Evolutionary conservation across 2,329 filamentous ascomycete species (phyloP).

Genomic region (Fusarium phyllophilum): DNA sequence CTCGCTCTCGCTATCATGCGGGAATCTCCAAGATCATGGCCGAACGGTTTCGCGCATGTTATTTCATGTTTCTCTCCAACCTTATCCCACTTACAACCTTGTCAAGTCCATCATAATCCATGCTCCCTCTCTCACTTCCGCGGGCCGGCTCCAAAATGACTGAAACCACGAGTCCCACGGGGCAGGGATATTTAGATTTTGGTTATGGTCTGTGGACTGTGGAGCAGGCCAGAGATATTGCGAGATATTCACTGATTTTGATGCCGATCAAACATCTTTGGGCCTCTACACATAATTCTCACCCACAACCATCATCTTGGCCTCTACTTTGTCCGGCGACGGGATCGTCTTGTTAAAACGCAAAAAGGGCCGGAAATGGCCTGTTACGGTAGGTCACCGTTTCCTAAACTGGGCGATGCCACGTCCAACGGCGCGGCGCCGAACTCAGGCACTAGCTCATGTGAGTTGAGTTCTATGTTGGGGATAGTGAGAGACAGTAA

Average conservation of each 20-base stretch:
- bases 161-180: slow-evolving; percentile 22
- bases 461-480: slow-evolving; percentile 5
- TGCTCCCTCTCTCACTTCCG: slow-evolving; percentile 23
- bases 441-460: slow-evolving; percentile 22
- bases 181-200: slow-evolving; percentile 12
- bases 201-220: neutral
- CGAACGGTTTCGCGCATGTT: neutral
- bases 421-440: slow-evolving; percentile 26
- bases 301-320: slow-evolving; percentile 23
- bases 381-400: slow-evolving; percentile 32
- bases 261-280: slow-evolving; percentile 31
- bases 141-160: slow-evolving; percentile 26
- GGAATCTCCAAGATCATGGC: neutral
- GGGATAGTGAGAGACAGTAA: neutral
- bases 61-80: neutral
- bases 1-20: neutral
- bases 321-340: neutral
- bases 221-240: slow-evolving; percentile 17
- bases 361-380: slow-evolving; percentile 39
- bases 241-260: slow-evolving; percentile 7
- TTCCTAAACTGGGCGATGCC: slow-evolving; percentile 34
- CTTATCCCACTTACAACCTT: slow-evolving; percentile 16
- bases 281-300: slow-evolving; percentile 4
- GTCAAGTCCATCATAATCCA: slow-evolving; percentile 11
- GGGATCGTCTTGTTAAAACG: slow-evolving; percentile 14